Conservation (phyloP, 805 yeast species). For the Kodamaea neixiangensis region DNA sequence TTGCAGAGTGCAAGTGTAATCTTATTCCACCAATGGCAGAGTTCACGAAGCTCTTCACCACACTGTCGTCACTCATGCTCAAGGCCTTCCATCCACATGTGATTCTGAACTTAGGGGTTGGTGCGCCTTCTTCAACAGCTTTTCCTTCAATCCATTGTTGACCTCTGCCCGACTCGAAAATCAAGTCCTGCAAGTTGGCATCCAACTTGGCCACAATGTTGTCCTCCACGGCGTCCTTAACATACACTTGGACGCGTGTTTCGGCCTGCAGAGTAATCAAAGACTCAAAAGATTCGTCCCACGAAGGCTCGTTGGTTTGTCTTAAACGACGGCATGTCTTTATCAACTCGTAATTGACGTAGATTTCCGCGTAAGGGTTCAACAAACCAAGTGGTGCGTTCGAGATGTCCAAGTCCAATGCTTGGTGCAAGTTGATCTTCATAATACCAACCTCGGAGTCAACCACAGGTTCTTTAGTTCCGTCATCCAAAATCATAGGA, state of each 20-base stretch:
- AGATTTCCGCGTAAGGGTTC: conserved; percentile 71
- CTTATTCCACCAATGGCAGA: conserved; percentile 71
- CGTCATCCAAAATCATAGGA: conserved; percentile 49
- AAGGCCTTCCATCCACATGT: conserved; percentile 73
- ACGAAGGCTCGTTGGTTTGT: conserved; percentile 71
- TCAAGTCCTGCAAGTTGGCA: conserved; percentile 54
- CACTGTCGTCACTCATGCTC: conserved; percentile 48
- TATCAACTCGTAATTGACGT: conserved; percentile 55
- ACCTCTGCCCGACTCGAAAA: conserved; percentile 51
- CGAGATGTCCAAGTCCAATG: conserved; percentile 55
- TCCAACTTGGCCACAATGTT: conserved; percentile 54
- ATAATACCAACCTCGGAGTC: conserved; percentile 75
- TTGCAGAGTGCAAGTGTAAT: conserved; percentile 56
- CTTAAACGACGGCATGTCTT: conserved; percentile 61
- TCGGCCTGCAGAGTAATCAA: conserved; percentile 61
- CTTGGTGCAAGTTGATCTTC: conserved; percentile 62
- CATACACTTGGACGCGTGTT: conserved; percentile 54
- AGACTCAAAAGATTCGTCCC: conserved; percentile 64
- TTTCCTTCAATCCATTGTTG: conserved; percentile 50
- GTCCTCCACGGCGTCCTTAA: conserved; percentile 62
- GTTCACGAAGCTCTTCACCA: conserved; percentile 43
- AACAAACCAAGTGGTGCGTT: conserved; percentile 52
- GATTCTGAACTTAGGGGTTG: conserved; percentile 45
- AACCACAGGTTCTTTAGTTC: conserved; percentile 48
- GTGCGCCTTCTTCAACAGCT: conserved; percentile 36